A percentile compares a stretch with the other conserved stretches of the same genome.
phyloP scores from a whole-genome alignment of 2,329 filamentous ascomycete genomes.

The Rosellinia necatrix region DNA sequence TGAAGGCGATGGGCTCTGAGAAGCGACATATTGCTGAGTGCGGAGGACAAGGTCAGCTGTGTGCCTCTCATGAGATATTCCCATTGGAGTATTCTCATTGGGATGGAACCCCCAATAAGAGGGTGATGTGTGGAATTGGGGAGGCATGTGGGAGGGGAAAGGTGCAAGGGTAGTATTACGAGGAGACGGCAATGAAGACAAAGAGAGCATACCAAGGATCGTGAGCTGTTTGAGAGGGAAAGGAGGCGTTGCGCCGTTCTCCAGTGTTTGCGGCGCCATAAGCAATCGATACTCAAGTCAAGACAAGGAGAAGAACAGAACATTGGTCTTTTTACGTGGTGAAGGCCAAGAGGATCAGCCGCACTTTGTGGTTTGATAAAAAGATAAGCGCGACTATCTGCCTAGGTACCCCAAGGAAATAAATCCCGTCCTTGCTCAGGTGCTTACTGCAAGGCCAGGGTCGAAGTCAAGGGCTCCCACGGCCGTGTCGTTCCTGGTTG shows the following conservation, averaged over 20 bases:
- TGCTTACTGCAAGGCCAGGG: not conserved
- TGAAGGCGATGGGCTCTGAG: slow-evolving; percentile 52
- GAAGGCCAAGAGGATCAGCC: not conserved
- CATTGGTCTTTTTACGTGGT: not conserved
- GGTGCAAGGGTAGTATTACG: too few relatives aligned
- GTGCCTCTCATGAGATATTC: not conserved
- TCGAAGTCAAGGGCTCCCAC: too few relatives aligned
- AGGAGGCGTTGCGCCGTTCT: slow-evolving; percentile 27
- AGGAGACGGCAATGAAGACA: slow-evolving; percentile 40
- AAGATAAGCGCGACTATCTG: not conserved
- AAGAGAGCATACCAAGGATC: slow-evolving; percentile 30
- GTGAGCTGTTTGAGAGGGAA: slow-evolving; percentile 53
- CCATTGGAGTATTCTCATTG: not conserved
- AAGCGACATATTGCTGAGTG: slow-evolving; percentile 49
- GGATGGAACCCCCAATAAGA: not conserved
- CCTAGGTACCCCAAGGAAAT: not conserved
- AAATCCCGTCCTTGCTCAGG: not conserved
- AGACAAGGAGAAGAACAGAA: not conserved
- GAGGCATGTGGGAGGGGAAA: not conserved
- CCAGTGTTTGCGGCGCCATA: slow-evolving; percentile 21
- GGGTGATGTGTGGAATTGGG: not conserved
- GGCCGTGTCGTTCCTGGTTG: too few relatives aligned
- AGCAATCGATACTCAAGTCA: not conserved
- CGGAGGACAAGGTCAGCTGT: slow-evolving; percentile 3
- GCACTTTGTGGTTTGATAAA: not conserved